Evolutionary conservation across 352 stramenopile genomes (phyloP).

Genomic region (Thraustochytrium sp.): DNA sequence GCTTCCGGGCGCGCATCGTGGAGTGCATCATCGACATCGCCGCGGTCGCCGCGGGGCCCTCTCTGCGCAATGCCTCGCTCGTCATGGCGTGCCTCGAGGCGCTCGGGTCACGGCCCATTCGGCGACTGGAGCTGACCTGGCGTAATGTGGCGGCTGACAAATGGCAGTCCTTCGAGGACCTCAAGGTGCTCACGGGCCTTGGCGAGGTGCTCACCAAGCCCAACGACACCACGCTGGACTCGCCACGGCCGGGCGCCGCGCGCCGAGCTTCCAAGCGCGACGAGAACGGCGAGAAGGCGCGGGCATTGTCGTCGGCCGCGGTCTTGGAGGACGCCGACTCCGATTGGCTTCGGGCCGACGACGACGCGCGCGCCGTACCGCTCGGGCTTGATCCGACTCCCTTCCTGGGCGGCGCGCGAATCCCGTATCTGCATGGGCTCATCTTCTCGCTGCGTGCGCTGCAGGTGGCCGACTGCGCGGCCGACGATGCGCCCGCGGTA

Average conservation of each 20-base stretch:
- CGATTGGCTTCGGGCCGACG: constrained; percentile 1
- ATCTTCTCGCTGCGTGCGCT: not conserved
- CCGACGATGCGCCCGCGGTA: not conserved
- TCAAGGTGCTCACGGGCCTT: not conserved
- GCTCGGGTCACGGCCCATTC: not conserved
- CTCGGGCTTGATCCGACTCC: not conserved
- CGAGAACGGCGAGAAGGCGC: not conserved
- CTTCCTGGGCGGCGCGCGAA: constrained; percentile 1
- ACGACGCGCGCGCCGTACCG: not conserved
- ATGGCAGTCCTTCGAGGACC: constrained; percentile 17
- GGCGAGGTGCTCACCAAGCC: not conserved
- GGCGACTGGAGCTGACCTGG: constrained; percentile 21
- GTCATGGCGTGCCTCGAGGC: constrained; percentile 21
- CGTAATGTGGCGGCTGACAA: not conserved
- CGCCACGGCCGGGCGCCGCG: not conserved
- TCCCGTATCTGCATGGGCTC: constrained; percentile 16
- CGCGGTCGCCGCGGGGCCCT: not conserved
- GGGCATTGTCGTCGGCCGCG: too few species aligned
- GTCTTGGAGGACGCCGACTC: too few species aligned
- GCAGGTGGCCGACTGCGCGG: not conserved
- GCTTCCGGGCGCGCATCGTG: not conserved
- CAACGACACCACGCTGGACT: not conserved
- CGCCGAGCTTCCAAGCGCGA: not conserved
- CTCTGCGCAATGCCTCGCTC: constrained; percentile 14
- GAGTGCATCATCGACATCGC: constrained; percentile 40